phyloP scores from a whole-genome alignment of 106 monocot genomes.

The Platanthera zijinensis region DNA sequence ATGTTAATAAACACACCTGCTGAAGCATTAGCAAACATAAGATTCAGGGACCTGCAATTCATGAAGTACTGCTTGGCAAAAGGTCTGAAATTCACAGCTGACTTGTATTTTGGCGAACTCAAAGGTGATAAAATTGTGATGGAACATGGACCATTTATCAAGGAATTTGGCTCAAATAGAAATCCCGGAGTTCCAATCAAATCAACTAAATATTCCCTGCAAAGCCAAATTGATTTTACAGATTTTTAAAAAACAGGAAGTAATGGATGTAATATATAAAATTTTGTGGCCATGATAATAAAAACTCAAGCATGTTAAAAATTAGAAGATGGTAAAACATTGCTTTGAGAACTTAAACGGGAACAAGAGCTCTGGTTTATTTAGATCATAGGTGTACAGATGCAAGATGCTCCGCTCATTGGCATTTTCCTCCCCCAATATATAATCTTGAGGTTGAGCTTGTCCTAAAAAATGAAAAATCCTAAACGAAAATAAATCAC shows the following conservation, averaged over 20 bases:
- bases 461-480: no score
- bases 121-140: constrained; percentile 82
- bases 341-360: not conserved
- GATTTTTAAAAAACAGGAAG: not conserved
- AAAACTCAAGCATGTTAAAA: constrained; percentile 2
- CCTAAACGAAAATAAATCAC: no score
- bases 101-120: constrained; percentile 62
- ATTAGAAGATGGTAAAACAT: not conserved
- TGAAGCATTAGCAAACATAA: constrained; percentile 53
- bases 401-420: not conserved
- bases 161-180: constrained; percentile 74
- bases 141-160: constrained; percentile 75
- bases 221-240: constrained; percentile 4
- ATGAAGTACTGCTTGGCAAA: constrained; percentile 82
- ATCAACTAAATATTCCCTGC: constrained; percentile 95
- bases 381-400: not conserved
- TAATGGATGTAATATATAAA: not conserved
- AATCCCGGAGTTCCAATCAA: constrained; percentile 68
- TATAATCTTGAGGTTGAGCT: no score
- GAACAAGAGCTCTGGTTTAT: not conserved
- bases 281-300: not conserved
- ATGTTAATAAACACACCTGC: constrained; percentile 20
- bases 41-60: constrained; percentile 82
- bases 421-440: no score
- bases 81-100: constrained; percentile 51